Evolutionary conservation across 2,329 filamentous ascomycete genomes (phyloP), one percentile per base, ranked within the genome.

Genomic region (Pseudocercospora macadamiae): DNA sequence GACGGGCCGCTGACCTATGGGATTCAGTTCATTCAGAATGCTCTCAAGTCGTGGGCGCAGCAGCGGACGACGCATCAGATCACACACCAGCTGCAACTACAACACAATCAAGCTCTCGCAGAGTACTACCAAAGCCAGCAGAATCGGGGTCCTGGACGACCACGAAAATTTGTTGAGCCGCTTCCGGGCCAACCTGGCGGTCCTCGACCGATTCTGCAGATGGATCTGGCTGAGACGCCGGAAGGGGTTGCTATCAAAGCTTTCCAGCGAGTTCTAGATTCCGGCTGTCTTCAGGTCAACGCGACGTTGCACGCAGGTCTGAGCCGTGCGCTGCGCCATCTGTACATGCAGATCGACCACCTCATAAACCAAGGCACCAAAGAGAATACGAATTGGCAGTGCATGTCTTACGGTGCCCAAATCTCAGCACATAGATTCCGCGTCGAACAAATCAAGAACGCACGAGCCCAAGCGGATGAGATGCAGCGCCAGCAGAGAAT

Each of bases 341-440:
- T 73, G 45, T 72, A 73, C 60, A 69, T 68, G 61, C 71, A 72
- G 58, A 70, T 73, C 25, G 70, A 72, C 45, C 66, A 67, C 28
- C 59, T 73, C 37, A 72, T 73, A 65, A 72, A 73, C 45, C 67
- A 69, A 44, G 63, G 60, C 26, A 51, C 61, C 18, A 59, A 63
- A 30, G 57, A 59, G 8, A 61, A 65, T 26, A 55, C 60, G 3
- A 55, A 61, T 9, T 72, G 69, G 69, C 59, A 66, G 28, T 68
- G 62, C 49, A 65, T 71, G 67, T 72, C 70, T 1, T 73, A 73
- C 47, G 60, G 63, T 30, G 68, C 70, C 3, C 71, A 73, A 54
- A 69, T 72, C 10, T 54, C 60, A 3, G 69, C 70, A 7, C 64
- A 72, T 32, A 49, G 59, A 21, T 45, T 49, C 12, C 63, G 66